A percentile compares a stretch with the other conserved stretches of the same genome.
These are phyloP conservation scores for Mercurialis annua DNA, from an alignment of 345 rosid species.

Conservation along the genomic window DNA sequence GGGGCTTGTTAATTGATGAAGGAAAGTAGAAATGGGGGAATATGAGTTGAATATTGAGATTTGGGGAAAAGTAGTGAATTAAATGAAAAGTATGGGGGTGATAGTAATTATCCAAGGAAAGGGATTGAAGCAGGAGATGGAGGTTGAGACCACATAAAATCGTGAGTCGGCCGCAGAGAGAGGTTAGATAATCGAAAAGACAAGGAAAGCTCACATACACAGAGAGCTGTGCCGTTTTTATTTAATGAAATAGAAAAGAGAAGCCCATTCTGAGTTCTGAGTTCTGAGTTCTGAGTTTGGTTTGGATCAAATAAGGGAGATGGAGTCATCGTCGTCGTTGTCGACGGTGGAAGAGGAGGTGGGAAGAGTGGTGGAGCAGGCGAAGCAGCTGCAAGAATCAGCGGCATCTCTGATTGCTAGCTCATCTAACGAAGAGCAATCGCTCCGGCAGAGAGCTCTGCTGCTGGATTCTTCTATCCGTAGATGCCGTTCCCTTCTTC, in stretches of 20 bases:
- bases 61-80: no score
- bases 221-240: no score
- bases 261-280: no score
- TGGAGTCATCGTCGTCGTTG: not conserved
- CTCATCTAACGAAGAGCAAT: conserved; percentile 59
- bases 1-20: no score
- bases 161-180: conserved; percentile 10
- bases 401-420: conserved; percentile 52
- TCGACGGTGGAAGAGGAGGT: conserved; percentile 50
- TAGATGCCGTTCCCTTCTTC: conserved; percentile 54
- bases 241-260: no score
- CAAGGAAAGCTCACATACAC: conserved; percentile 4
- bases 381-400: conserved; percentile 73
- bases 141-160: conserved; percentile 8
- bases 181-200: conserved; percentile 4
- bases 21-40: no score
- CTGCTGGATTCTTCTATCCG: conserved; percentile 65
- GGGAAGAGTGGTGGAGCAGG: conserved; percentile 55
- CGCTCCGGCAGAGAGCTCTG: conserved; percentile 64
- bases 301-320: not conserved
- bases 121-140: no score
- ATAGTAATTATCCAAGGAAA: no score
- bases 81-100: no score
- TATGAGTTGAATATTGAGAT: no score
- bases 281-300: no score